Conservation (phyloP, 345 rosid genomes). For the Trapa incisa region DNA sequence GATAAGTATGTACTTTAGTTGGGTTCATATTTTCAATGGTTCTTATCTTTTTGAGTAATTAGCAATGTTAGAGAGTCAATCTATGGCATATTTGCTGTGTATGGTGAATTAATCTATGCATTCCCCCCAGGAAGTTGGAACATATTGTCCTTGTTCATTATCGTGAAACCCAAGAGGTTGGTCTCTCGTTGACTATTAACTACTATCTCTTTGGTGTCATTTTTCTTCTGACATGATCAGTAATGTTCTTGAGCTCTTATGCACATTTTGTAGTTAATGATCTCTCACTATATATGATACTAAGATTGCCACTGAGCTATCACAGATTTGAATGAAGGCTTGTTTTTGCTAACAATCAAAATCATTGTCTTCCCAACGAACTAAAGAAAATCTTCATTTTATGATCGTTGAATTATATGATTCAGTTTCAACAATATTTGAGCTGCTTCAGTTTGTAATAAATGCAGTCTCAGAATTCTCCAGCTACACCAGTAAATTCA, state of each 20-base stretch:
- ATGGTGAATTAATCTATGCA: conserved; percentile 3
- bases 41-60: neutral
- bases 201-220: neutral
- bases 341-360: neutral
- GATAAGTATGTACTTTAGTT: conserved; percentile 48
- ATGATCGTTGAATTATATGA: neutral
- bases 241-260: neutral
- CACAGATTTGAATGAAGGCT: neutral
- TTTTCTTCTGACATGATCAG: neutral
- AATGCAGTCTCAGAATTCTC: conserved; percentile 49
- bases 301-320: neutral
- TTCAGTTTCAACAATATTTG: neutral
- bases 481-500: conserved; percentile 69
- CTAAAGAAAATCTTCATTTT: neutral
- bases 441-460: conserved; percentile 12
- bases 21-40: conserved; percentile 5
- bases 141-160: conserved; percentile 96
- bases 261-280: neutral
- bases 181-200: conserved; percentile 10
- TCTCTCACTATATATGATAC: neutral
- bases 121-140: conserved; percentile 53
- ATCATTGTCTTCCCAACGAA: neutral
- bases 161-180: conserved; percentile 94
- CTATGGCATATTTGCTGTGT: neutral
- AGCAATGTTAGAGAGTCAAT: neutral